Conservation (phyloP, 2,329 filamentous ascomycete genomes). For the Fusarium paranaense region DNA sequence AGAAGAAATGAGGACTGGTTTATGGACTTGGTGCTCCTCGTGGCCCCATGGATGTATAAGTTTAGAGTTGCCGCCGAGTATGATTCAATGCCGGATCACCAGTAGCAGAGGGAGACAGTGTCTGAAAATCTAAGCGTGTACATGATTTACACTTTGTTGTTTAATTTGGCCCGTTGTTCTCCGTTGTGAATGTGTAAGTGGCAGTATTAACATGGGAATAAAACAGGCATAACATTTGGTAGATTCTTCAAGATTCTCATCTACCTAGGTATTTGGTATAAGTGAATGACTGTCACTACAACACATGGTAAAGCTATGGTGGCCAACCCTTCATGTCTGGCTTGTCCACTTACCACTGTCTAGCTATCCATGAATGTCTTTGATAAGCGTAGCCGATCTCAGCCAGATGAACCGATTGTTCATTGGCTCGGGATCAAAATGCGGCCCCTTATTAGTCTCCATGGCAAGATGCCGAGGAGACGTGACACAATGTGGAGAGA, state of each 20-base stretch:
- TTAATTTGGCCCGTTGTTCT: background rate
- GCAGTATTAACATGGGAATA: background rate
- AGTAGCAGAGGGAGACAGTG: conserved; percentile 17
- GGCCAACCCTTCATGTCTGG: background rate
- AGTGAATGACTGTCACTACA: background rate
- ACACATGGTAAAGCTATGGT: background rate
- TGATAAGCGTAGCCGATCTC: background rate
- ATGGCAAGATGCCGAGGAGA: conserved; percentile 21
- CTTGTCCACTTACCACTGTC: background rate
- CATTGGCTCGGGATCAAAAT: background rate
- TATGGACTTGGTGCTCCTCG: conserved; percentile 7
- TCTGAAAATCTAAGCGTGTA: conserved; percentile 26
- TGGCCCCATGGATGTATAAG: conserved; percentile 39
- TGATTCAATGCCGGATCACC: conserved; percentile 56
- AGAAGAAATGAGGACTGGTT: conserved; percentile 14
- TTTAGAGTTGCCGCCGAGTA: conserved; percentile 53
- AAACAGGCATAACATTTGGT: background rate
- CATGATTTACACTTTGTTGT: conserved; percentile 5
- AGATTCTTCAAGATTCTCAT: background rate
- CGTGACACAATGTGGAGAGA: conserved; percentile 20
- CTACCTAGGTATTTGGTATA: background rate
- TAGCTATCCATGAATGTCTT: background rate
- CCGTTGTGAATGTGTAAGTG: background rate
- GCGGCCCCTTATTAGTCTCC: background rate
- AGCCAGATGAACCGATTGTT: background rate